phyloP scores from a whole-genome alignment of 192 early-diverging fungal genomes.

The Podila epicladia region DNA sequence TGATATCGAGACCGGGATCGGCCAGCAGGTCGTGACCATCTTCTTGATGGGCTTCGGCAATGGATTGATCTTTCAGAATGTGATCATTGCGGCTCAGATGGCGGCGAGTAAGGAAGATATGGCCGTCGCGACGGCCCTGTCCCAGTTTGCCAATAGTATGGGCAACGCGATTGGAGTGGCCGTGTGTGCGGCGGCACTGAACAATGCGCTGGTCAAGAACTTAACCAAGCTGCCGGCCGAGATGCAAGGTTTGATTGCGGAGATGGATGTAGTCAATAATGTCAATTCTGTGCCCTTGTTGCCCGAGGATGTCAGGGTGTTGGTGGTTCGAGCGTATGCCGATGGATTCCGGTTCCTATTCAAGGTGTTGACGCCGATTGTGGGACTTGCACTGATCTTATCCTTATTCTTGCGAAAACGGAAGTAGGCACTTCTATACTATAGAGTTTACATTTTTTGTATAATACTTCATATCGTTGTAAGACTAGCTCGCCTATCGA shows the following conservation, averaged over 20 bases:
- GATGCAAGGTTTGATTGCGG: background rate
- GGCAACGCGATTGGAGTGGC: constrained; percentile 44
- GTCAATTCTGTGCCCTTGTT: constrained; percentile 40
- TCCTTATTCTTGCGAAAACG: too few species aligned
- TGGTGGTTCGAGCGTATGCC: constrained; percentile 56
- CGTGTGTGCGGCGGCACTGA: constrained; percentile 42
- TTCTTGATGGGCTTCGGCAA: constrained; percentile 79
- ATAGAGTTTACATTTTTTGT: too few species aligned
- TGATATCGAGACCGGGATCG: constrained; percentile 54
- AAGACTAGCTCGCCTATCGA: too few species aligned
- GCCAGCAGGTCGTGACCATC: constrained; percentile 63
- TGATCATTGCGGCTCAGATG: constrained; percentile 71
- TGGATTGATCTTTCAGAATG: constrained; percentile 78
- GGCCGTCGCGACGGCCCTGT: constrained; percentile 69
- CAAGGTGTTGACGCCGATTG: constrained; percentile 59
- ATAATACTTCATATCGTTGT: too few species aligned
- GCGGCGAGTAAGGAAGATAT: constrained; percentile 65
- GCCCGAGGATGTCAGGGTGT: constrained; percentile 15
- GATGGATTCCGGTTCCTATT: constrained; percentile 61
- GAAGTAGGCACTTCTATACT: too few species aligned
- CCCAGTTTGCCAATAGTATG: constrained; percentile 65
- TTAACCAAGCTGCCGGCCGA: constrained; percentile 8
- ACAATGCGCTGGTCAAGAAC: constrained; percentile 43
- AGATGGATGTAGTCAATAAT: constrained; percentile 21
- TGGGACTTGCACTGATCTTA: constrained; percentile 48